These are phyloP conservation scores for Rhizoctonia solani DNA, from an alignment of 1,284 basidiomycete genomes.

Conservation along the genomic window DNA sequence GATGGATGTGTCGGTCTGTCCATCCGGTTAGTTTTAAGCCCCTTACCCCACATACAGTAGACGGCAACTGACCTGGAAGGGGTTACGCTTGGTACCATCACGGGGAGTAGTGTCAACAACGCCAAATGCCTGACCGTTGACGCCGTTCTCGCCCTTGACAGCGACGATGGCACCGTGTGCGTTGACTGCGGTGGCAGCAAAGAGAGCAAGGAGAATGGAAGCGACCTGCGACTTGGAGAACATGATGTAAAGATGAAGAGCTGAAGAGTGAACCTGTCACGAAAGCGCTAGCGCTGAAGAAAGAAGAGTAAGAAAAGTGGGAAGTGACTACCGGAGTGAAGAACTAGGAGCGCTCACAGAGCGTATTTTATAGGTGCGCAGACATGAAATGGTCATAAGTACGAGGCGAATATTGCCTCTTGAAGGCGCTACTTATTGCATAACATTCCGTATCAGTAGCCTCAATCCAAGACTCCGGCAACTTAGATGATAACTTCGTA, in stretches of 20 bases:
- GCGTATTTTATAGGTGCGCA: background rate
- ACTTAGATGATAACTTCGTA: too few species aligned
- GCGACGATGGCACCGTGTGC: constrained; percentile 41
- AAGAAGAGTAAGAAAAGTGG: background rate
- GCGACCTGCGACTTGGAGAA: constrained; percentile 16
- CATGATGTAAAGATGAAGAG: constrained; percentile 22
- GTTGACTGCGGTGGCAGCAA: constrained; percentile 29
- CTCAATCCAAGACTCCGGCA: too few species aligned
- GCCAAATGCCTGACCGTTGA: constrained; percentile 40
- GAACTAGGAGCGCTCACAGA: background rate
- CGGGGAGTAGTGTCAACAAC: constrained; percentile 42
- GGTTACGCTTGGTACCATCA: constrained; percentile 39
- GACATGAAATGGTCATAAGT: too few species aligned
- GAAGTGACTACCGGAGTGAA: constrained; percentile 20
- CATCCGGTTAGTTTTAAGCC: background rate
- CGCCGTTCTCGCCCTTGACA: constrained; percentile 41
- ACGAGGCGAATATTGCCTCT: too few species aligned
- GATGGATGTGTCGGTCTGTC: constrained; percentile 42
- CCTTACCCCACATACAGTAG: background rate
- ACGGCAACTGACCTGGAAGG: constrained; percentile 40
- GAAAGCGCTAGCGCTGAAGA: background rate
- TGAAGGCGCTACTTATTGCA: too few species aligned
- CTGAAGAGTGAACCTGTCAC: constrained; percentile 24
- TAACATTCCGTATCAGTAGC: too few species aligned
- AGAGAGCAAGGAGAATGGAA: constrained; percentile 30